Conservation (phyloP, 306 rosid genomes). For the Rosa multiflora region DNA sequence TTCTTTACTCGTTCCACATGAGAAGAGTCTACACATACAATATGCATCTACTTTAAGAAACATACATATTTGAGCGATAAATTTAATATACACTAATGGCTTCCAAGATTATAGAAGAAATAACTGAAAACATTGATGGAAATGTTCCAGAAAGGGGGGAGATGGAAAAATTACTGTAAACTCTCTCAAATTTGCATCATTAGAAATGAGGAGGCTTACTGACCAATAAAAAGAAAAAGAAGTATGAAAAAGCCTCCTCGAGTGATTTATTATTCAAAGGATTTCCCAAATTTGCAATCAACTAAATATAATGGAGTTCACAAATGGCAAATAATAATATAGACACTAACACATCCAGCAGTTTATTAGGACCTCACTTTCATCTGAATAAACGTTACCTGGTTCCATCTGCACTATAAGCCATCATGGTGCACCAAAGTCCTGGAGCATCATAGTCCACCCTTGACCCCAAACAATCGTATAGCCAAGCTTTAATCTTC, state of each 20-base stretch:
- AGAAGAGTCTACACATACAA: conserved; percentile 35
- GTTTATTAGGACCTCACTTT: not conserved
- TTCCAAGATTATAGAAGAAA: not conserved
- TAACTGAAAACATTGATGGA: not conserved
- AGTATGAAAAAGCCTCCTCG: not conserved
- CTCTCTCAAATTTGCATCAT: not conserved
- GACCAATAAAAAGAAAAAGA: not conserved
- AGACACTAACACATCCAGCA: not conserved
- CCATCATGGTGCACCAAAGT: conserved; percentile 51
- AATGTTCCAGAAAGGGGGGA: not conserved
- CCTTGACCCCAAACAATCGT: conserved; percentile 44
- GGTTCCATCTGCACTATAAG: conserved; percentile 50
- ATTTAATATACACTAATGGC: not conserved
- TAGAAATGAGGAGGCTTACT: not conserved
- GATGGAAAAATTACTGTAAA: not conserved
- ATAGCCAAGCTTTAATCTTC: conserved; percentile 47
- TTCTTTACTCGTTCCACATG: conserved; percentile 48
- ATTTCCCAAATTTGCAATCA: not conserved
- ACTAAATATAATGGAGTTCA: not conserved
- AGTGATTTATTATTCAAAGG: not conserved
- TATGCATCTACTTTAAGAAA: not conserved
- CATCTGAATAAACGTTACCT: conserved; percentile 27
- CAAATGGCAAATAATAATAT: not conserved
- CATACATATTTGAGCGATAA: not conserved
- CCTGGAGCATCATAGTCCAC: conserved; percentile 52